Conservation (phyloP, 352 stramenopile species). For the Phytopythium ostracodes region DNA sequence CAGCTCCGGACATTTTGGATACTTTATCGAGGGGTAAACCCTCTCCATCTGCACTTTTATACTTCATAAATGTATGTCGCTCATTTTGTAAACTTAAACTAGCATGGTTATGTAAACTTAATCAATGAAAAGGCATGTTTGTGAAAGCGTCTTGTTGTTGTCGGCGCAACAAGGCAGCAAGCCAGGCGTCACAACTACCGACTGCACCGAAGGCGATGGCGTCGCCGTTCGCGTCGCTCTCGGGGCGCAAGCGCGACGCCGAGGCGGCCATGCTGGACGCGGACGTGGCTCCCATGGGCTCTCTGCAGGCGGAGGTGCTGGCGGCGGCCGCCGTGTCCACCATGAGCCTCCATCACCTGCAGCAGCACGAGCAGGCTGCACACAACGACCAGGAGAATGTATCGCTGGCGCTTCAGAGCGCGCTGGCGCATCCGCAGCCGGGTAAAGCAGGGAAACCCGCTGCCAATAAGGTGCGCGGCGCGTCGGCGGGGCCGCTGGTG, state of each 20-base stretch:
- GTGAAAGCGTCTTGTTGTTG: neutral
- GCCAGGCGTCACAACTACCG: neutral
- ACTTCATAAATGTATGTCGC: too few relatives aligned
- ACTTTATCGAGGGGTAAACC: neutral
- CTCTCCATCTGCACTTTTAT: neutral
- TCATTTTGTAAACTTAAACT: neutral
- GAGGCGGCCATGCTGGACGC: constrained; percentile 8
- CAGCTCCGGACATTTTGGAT: neutral
- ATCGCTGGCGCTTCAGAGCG: neutral
- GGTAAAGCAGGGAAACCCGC: neutral
- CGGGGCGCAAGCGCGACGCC: constrained; percentile 9
- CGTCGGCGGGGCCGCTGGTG: constrained; percentile 10
- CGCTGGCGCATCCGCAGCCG: neutral
- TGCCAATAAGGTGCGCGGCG: neutral
- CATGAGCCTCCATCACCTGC: neutral
- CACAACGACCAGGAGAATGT: neutral
- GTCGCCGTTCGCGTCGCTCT: neutral
- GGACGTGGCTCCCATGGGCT: neutral
- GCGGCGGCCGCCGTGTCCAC: neutral
- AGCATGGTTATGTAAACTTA: neutral
- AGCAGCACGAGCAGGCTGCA: neutral
- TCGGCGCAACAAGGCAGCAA: neutral
- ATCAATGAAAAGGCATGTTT: neutral
- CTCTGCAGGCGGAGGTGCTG: constrained; percentile 8
- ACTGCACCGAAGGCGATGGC: neutral